Conservation (phyloP, 768 basidiomycete genomes). For the Serendipita vermifera region DNA sequence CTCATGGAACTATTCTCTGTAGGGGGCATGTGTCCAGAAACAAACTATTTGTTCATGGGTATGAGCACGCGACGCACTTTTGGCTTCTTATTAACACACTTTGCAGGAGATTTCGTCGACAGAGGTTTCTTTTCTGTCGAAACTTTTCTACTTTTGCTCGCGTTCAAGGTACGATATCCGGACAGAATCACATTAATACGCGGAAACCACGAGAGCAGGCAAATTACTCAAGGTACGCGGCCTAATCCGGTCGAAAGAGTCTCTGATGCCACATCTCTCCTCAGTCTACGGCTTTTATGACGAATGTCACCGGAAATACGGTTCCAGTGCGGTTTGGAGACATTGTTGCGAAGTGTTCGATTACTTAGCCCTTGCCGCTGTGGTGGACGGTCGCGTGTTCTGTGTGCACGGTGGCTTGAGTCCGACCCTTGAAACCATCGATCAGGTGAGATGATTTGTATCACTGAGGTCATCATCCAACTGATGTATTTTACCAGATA, state of each 20-base stretch:
- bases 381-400: slow-evolving; percentile 77
- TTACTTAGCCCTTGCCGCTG: slow-evolving; percentile 86
- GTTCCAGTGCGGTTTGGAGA: slow-evolving; percentile 90
- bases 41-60: slow-evolving; percentile 92
- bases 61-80: neutral
- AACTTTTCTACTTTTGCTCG: slow-evolving; percentile 79
- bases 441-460: slow-evolving; percentile 79
- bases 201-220: slow-evolving; percentile 93
- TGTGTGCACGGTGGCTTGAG: slow-evolving; percentile 96
- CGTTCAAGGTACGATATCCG: slow-evolving; percentile 87
- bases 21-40: slow-evolving; percentile 74
- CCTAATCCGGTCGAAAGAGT: slow-evolving; percentile 49
- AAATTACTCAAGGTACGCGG: slow-evolving; percentile 98
- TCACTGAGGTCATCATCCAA: slow-evolving; percentile 19
- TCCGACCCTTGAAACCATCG: slow-evolving; percentile 87
- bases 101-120: slow-evolving; percentile 89
- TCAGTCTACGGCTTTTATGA: slow-evolving; percentile 30
- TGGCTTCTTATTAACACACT: slow-evolving; percentile 12
- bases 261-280: neutral
- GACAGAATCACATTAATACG: slow-evolving; percentile 83
- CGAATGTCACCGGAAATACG: slow-evolving; percentile 97
- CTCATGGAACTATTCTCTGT: slow-evolving; percentile 77
- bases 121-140: slow-evolving; percentile 92
- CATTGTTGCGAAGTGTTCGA: slow-evolving; percentile 96
- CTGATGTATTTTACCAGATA: slow-evolving; percentile 36